Base-by-base conservation (phyloP, 257 asterid genomes). In the Plectranthus barbatus region DNA sequence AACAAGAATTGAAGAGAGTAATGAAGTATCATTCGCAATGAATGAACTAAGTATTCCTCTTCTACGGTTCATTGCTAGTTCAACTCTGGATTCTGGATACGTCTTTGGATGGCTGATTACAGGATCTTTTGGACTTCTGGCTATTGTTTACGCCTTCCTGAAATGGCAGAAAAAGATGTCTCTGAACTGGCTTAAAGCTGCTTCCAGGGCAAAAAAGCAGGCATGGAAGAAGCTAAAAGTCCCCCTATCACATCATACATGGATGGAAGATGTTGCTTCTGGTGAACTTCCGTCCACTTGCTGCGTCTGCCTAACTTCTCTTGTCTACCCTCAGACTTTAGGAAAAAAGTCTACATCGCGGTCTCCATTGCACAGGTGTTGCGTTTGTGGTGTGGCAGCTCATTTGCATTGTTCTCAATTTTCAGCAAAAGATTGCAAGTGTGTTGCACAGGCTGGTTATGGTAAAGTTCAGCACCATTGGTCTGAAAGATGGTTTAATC, bases 131-230 rank as follows among this genome's bases (percentile, higher is more conserved):
- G 96, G 95, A 69, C 79, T 85, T 36, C 67, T 85, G 24, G 88
- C 86, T 29, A 72, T 88, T 71, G 68, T 79, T 61, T 86, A 81
- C 63, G 83, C 86, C 53, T 74, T 79, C 67, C 77, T 86, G 58
- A 83, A 77, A 79, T 88, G 91, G 95, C 89, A 88, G 79, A 78
- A 82, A 56, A 86, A 61, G 65, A 71, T 85, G 57, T 88, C 96
- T 44, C 82, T 86, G 40, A 83, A 86, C 60, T 85, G 96, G 96
- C 86, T 86, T 70, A 88, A 88, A 79, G 96, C 90, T 53, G 96
- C 96, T 75, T 86, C 95, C 64, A 72, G 74, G 75, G 96, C 96
- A 26, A 88, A 88, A 73, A 82, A 81, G 72, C 81, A 80, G 75
- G 96, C 76, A 1, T 85, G 89, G 96, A 83, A 88, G 78, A 83